Conservation (phyloP, 768 basidiomycete genomes). For the Leucocoprinus leucothites region DNA sequence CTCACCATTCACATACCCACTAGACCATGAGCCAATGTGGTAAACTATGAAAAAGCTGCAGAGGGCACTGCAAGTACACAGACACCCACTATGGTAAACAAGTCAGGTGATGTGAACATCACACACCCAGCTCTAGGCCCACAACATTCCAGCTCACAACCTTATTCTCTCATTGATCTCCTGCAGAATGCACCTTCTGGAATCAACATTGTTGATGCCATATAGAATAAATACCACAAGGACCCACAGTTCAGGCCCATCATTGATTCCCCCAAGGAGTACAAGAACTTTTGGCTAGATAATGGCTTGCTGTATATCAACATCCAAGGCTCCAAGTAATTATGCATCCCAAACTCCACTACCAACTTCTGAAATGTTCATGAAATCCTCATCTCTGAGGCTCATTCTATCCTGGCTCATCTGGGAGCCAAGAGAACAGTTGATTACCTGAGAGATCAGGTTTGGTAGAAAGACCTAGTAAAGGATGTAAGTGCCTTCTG, state of each 20-base stretch:
- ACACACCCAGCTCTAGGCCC: no score
- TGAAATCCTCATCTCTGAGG: constrained; percentile 31
- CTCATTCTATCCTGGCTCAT: constrained; percentile 36
- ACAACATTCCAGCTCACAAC: no score
- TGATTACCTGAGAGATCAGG: constrained; percentile 24
- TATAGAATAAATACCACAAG: no score
- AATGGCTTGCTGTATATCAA: constrained; percentile 16
- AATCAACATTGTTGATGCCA: no score
- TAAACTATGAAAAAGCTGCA: no score
- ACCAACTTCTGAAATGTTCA: constrained; percentile 15
- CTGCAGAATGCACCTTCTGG: no score
- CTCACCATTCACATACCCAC: no score
- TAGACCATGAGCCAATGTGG: no score
- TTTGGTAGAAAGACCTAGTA: constrained; percentile 35
- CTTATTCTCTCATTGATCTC: no score
- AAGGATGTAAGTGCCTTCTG: constrained; percentile 22
- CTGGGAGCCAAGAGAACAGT: constrained; percentile 30
- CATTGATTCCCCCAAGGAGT: constrained; percentile 13
- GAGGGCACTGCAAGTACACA: no score
- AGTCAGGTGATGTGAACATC: no score
- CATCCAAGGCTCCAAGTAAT: background rate
- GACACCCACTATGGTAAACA: no score
- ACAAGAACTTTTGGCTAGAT: constrained; percentile 15
- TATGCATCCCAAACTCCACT: constrained; percentile 20
- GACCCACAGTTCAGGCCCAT: constrained; percentile 19